Base-by-base conservation (phyloP, 2,329 filamentous ascomycete species). In the Thermomyces lanuginosus region DNA sequence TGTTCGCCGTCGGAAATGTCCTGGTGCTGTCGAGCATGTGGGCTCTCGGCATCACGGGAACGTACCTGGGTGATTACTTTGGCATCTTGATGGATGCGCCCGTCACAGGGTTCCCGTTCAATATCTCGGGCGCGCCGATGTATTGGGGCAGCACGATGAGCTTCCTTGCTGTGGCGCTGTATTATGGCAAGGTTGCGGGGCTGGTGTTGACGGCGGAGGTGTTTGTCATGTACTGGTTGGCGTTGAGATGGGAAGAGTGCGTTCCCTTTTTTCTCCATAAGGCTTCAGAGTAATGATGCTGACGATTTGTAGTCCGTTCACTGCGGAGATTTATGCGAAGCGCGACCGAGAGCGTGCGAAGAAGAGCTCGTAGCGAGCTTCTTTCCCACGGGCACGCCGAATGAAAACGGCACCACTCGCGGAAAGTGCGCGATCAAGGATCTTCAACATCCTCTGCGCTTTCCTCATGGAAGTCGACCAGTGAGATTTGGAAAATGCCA, bases 1-100 rank as follows among this genome's bases (percentile, higher is more conserved):
- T 95, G 29, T 68, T 95, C 42, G 64, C 65, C 15, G 48, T 60
- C 19, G 89, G 89, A 32, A 93, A 92, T 53, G 55, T 77, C 27
- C 71, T 98, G 18, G 89, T 98, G 26, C 44, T 95, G 26, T 76
- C 76, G 17, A 89, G 79, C 34, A 95, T 92, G 58, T 93, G 74
- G 72, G 78, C 75, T 17, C 72, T 98, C 21, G 89, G 89, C 31
- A 72, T 98, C 45, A 93, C 83, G 1, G 89, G 89, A 36, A 98
- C 89, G 19, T 98, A 93, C 51, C 64, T 98, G 18, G 89, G 89
- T 42, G 89, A 98, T 61, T 98, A 98, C 64, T 98, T 95, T 50
- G 89, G 89, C 41, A 93, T 95, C 51, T 65, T 98, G 39, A 92
- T 93, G 83, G 86, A 95, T 49, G 62, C 76, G 40, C 86, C 86